A percentile compares a stretch with the other conserved stretches of the same genome.
Conservation (phyloP, 2,329 filamentous ascomycete species). For the Sarocladium brachiariae region DNA sequence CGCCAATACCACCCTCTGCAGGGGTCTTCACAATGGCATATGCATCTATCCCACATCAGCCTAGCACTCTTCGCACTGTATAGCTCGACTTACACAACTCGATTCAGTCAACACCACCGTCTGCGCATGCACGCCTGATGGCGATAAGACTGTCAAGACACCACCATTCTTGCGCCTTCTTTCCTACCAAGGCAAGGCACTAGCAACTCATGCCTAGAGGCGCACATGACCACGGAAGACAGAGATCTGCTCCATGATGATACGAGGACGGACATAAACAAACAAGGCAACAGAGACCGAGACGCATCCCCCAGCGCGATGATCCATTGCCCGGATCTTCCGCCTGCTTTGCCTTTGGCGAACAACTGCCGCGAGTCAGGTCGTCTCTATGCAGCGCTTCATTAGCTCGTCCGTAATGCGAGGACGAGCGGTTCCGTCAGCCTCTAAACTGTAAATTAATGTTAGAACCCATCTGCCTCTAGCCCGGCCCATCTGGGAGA, state of each 20-base stretch:
- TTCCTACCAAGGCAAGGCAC: conserved; percentile 1
- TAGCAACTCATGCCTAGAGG: conserved; percentile 6
- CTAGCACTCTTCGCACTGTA: conserved; percentile 1
- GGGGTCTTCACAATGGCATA: conserved; percentile 4
- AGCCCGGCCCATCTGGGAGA: not conserved
- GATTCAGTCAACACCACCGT: conserved; percentile 9
- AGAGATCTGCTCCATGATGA: not conserved
- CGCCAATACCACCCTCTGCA: conserved; percentile 10
- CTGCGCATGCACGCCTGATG: not conserved
- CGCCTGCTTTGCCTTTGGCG: not conserved
- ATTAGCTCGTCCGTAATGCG: no score
- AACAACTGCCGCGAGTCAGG: not conserved
- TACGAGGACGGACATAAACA: not conserved
- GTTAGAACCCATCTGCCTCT: no score
- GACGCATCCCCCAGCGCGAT: not conserved
- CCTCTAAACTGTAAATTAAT: no score
- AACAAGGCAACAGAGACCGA: not conserved
- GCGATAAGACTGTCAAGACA: conserved; percentile 6
- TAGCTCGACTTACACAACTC: conserved; percentile 8
- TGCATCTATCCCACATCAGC: not conserved
- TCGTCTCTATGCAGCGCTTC: no score
- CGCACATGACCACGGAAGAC: not conserved
- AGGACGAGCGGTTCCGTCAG: no score
- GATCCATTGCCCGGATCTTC: not conserved
- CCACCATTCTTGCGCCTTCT: conserved; percentile 6